These are phyloP conservation scores for Pyrus pyrifolia DNA, from an alignment of 306 rosid species.

Conservation along the genomic window DNA sequence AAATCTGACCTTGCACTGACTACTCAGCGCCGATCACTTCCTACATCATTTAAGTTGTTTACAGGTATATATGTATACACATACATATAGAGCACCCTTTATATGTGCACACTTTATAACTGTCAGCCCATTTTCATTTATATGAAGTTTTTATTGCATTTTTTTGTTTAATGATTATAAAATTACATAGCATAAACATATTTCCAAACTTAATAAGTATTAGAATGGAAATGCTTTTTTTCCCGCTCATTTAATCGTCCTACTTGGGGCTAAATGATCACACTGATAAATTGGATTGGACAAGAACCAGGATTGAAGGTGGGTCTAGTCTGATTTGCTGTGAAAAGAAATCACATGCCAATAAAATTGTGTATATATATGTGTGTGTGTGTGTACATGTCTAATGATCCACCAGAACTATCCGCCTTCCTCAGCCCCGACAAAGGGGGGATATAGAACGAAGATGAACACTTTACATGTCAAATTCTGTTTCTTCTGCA, in stretches of 20 bases:
- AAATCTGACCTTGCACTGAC: constrained; percentile 81
- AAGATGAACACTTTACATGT: not conserved
- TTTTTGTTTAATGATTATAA: not conserved
- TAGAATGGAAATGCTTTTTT: not conserved
- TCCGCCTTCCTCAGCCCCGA: not conserved
- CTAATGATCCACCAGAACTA: not conserved
- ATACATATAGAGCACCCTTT: too few relatives aligned
- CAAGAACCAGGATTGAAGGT: not conserved
- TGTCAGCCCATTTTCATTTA: not conserved
- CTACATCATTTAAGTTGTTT: constrained; percentile 71
- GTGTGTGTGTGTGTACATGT: too few relatives aligned
- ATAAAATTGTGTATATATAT: not conserved
- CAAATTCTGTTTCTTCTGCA: not conserved
- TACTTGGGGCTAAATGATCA: not conserved
- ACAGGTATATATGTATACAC: constrained; percentile 41
- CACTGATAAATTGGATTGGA: not conserved
- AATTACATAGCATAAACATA: not conserved
- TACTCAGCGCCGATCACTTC: constrained; percentile 80
- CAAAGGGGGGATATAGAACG: not conserved
- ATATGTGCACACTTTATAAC: not conserved
- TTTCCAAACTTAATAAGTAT: not conserved
- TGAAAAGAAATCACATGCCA: not conserved
- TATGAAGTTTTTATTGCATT: not conserved
- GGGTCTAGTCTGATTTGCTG: not conserved
- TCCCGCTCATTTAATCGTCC: not conserved